Evolutionary conservation across 495 filamentous ascomycete species (phyloP).

Genomic region (Elaphomyces granulatus): DNA sequence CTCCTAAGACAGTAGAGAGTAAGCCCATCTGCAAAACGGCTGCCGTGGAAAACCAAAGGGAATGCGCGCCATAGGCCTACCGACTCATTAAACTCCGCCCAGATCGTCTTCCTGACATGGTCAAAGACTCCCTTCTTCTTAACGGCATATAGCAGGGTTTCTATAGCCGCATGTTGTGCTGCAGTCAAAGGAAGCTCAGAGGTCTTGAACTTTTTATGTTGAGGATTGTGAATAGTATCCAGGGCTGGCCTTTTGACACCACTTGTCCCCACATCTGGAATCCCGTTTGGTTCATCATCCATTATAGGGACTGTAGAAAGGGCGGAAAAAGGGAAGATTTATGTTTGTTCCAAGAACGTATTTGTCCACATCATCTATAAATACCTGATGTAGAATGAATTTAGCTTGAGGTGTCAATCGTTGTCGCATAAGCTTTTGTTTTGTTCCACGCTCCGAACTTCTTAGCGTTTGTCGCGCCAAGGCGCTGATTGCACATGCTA

Average conservation of each 20-base stretch:
- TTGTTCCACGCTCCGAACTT: no score
- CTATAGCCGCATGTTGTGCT: slow-evolving; percentile 58
- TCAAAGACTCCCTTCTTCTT: slow-evolving; percentile 91
- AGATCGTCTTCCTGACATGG: slow-evolving; percentile 62
- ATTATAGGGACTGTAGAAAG: slow-evolving; percentile 17
- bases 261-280: slow-evolving; percentile 16
- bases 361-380: no score
- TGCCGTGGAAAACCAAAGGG: slow-evolving; percentile 4
- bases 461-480: no score
- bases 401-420: no score
- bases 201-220: slow-evolving; percentile 62
- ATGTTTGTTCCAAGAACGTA: no score
- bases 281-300: slow-evolving; percentile 26
- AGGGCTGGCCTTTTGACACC: slow-evolving; percentile 16
- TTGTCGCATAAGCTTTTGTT: no score
- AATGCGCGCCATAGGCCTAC: slow-evolving; percentile 31
- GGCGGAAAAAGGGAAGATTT: no score
- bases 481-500: no score
- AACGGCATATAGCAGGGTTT: slow-evolving; percentile 62
- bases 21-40: no score
- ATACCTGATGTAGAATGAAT: no score
- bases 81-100: slow-evolving; percentile 63
- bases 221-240: slow-evolving; percentile 26
- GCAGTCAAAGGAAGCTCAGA: slow-evolving; percentile 67
- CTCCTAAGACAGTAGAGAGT: slow-evolving; percentile 35